These are phyloP conservation scores for sunflower (Helianthus annuus) DNA, from an alignment of 129 eudicot genomes.

Conservation along the genomic window DNA sequence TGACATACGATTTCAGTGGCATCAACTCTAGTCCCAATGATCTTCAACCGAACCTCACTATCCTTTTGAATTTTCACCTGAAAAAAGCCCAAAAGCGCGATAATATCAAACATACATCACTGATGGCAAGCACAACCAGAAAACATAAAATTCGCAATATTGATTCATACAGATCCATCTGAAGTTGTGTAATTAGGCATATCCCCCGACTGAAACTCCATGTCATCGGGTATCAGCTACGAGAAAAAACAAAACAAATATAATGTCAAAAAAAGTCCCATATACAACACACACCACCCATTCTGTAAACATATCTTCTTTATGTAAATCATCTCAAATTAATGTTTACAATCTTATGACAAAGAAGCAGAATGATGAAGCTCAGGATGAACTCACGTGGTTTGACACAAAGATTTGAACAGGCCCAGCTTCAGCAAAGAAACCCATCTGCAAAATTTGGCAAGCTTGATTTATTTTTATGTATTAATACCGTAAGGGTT, in stretches of 20 bases:
- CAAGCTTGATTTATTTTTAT: not conserved
- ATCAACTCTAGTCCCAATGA: conserved; percentile 94
- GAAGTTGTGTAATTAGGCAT: conserved; percentile 92
- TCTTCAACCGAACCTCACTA: conserved; percentile 90
- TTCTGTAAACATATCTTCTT: not conserved
- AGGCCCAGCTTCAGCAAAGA: conserved; percentile 96
- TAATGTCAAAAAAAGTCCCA: not conserved
- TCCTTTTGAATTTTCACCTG: conserved; percentile 95
- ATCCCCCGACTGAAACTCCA: conserved; percentile 96
- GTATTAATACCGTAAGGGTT: too few relatives aligned
- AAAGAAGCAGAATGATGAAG: not conserved
- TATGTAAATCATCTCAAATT: not conserved
- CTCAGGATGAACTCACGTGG: conserved; percentile 57
- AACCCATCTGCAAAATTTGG: conserved; percentile 77
- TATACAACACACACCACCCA: not conserved
- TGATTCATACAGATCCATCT: conserved; percentile 81
- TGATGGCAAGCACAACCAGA: not conserved
- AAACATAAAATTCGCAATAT: not conserved
- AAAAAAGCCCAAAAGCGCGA: conserved; percentile 4
- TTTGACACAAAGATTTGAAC: conserved; percentile 92
- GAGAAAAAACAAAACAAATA: not conserved
- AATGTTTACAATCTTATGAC: not conserved
- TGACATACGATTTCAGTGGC: conserved; percentile 84
- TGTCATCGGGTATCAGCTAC: conserved; percentile 96
- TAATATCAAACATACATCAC: conserved; percentile 12